phyloP scores from a whole-genome alignment of 202 grass and related monocot genomes.

The Carex arenaria region DNA sequence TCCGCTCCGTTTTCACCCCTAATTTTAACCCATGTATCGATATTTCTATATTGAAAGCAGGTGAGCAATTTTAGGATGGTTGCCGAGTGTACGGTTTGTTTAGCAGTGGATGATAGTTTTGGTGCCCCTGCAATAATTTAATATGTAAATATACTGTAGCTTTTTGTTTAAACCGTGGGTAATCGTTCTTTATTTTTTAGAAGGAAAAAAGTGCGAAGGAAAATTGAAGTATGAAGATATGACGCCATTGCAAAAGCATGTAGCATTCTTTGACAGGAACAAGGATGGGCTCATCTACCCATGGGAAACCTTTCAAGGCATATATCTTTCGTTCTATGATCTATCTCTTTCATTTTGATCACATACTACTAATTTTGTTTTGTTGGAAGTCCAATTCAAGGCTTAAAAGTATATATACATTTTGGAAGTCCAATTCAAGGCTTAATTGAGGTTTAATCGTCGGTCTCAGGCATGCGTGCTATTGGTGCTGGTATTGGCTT shows the following conservation, averaged over 20 bases:
- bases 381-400: not conserved
- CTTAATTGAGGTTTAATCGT: not conserved
- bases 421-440: too few species aligned
- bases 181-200: not conserved
- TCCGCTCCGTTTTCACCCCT: too few species aligned
- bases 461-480: constrained; percentile 35
- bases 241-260: constrained; percentile 63
- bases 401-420: not conserved
- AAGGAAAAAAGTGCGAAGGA: not conserved
- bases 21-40: not conserved
- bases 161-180: not conserved
- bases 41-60: not conserved
- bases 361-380: not conserved
- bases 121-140: not conserved
- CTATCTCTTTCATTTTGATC: not conserved
- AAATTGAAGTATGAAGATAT: constrained; percentile 25
- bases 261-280: constrained; percentile 57
- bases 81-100: not conserved
- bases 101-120: not conserved
- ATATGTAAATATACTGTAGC: not conserved
- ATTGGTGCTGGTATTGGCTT: constrained; percentile 44
- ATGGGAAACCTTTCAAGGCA: constrained; percentile 56
- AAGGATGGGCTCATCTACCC: constrained; percentile 63
- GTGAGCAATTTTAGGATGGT: not conserved
- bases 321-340: constrained; percentile 5